Evolutionary conservation across 305 asterid species (phyloP), one percentile per base, ranked within the genome.

Genomic region (Fraxinus sp.): DNA sequence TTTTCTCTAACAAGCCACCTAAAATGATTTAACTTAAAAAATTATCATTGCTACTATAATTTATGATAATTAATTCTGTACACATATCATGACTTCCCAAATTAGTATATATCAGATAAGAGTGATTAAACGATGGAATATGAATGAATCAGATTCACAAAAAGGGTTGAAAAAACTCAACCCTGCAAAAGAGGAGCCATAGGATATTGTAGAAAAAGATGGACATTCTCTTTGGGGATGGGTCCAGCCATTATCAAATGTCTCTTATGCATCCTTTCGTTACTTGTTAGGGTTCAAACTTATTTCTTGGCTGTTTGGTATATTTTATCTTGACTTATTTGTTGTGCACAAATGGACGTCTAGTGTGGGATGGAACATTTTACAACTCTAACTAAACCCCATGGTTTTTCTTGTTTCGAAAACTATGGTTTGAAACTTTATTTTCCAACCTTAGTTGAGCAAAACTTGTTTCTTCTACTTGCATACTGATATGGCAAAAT

Each of bases 211-310:
- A 83, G 68, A 41, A 74, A 73, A 84, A 8, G 57, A 4, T 79
- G 78, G 33, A 80, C 82, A 70, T 84, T 18, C 16, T 82, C 78
- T 75, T 74, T 52, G 39, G 24, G 57, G 28, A 73, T 82, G 87
- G 89, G 84, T 79, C 86, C 86, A 87, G 72, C 87, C 81, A 87
- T 87, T 79, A 75, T 9, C 74, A 78, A 37, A 49, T 86, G 89
- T 86, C 83, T 84, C 79, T 30, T 76, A 3, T 49, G 20, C 28
- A 77, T 83, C 7, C 18, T 7, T 43, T 37, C 6, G 4, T 32
- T 7, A 62, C 30, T 62, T 22, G 71, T 9, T 62, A 62, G 71
- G 71, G 71, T 62, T 62, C 71, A 2, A 62, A 62, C 32, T 7
- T 22, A 62, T 59, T 55, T 14, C n/a, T 49, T 49, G 5, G 59